Evolutionary conservation across 352 stramenopile genomes (phyloP).

Genomic region (Phytophthora litchii): DNA sequence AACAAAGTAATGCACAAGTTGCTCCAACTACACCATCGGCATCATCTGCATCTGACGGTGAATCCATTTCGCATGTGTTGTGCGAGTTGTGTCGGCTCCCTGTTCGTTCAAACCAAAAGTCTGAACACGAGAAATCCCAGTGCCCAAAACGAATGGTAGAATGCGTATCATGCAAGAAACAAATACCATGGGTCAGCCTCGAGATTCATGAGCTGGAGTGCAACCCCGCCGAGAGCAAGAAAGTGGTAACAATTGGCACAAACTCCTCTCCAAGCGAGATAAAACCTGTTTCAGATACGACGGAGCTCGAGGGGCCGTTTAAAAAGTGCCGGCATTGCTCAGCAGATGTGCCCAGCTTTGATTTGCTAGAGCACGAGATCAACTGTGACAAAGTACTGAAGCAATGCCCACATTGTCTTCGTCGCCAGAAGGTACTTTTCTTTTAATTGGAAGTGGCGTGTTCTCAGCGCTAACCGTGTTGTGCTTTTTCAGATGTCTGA

Average conservation of each 20-base stretch:
- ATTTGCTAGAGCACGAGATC: slow-evolving; percentile 75
- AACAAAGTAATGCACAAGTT: background rate
- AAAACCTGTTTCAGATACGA: slow-evolving; percentile 3
- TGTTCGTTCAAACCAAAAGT: slow-evolving; percentile 49
- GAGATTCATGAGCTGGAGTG: slow-evolving; percentile 48
- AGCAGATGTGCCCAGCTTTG: slow-evolving; percentile 43
- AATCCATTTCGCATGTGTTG: slow-evolving; percentile 33
- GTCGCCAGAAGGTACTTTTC: slow-evolving; percentile 66
- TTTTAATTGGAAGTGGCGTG: background rate
- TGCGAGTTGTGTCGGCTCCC: slow-evolving; percentile 60
- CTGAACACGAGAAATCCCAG: slow-evolving; percentile 58
- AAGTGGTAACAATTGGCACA: background rate
- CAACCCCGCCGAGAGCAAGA: slow-evolving; percentile 1
- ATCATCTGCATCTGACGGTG: background rate
- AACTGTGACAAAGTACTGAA: slow-evolving; percentile 84
- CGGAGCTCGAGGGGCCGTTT: slow-evolving; percentile 8
- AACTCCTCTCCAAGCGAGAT: background rate
- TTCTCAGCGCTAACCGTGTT: background rate
- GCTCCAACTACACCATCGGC: background rate
- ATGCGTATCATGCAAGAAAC: slow-evolving; percentile 44
- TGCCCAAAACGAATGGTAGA: slow-evolving; percentile 60
- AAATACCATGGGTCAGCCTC: slow-evolving; percentile 53
- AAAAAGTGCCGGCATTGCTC: slow-evolving; percentile 79
- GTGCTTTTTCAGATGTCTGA: slow-evolving; percentile 53
- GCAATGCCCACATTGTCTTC: slow-evolving; percentile 83